Base-by-base conservation (phyloP, 2,329 filamentous ascomycete species). In the Colletotrichum horii region DNA sequence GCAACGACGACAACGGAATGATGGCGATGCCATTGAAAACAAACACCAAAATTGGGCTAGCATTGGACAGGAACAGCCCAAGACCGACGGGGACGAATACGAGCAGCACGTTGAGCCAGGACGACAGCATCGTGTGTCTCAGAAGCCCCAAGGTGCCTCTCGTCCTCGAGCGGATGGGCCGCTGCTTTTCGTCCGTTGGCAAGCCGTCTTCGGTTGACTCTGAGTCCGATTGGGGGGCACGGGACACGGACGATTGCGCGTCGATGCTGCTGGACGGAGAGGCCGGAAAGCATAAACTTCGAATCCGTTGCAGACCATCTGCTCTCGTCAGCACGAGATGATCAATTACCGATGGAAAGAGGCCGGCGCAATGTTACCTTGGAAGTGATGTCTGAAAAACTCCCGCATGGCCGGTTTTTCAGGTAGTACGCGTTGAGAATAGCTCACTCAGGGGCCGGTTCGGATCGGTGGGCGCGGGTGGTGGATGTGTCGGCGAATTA, bases 51-150 rank as follows among this genome's bases (percentile, higher is more conserved):
- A 85, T 80, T 9, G 86, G 85, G 24, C 81, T 83, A 12, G 83
- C 66, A 30, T 82, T 56, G 9, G 81, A 72, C 16, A 84, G 77
- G 75, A 93, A 87, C 48, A 89, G 86, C 19, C 87, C 89, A 60
- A 94, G 91, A 76, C 93, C 93, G 62, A 93, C 85, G 3, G 93
- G 93, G n/a, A 95, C 92, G 79, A 94, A 94, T 48, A 94, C 82
- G 66, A 95, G 87, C 64, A 95, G 84, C 62, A 92, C 78, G 79
- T 95, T 95, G 83, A 95, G 83, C 86, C 89, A 92, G 79, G 83
- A 84, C 0, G 80, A 81, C 28, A 80, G 79, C 12, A 85, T 55
- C 26, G 81, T 83, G 11, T 66, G 32, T 26, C 66, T 48, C 3
- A 74, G 24, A 28, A 62, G 28, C 14, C n/a, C n/a, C 12, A 32